phyloP scores from a whole-genome alignment of 2,329 filamentous ascomycete genomes.

The Alternaria ventricosa region DNA sequence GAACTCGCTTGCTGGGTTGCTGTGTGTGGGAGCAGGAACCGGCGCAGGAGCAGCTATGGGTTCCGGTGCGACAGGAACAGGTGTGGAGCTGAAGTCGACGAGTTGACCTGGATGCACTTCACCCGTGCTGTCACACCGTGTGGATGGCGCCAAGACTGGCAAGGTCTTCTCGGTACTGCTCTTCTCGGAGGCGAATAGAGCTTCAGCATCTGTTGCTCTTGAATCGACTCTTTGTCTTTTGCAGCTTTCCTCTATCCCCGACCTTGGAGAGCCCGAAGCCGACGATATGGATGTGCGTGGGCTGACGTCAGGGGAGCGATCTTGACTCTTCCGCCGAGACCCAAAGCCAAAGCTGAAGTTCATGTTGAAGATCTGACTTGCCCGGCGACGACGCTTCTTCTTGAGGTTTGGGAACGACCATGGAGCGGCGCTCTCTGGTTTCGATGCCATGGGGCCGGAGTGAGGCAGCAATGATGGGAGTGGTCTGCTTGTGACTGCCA shows the following conservation, averaged over 20 bases:
- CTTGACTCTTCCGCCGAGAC: constrained; percentile 6
- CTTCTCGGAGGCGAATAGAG: neutral
- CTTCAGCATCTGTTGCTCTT: neutral
- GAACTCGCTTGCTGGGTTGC: constrained; percentile 1
- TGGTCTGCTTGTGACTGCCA: constrained; percentile 9
- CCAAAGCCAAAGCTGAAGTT: constrained; percentile 17
- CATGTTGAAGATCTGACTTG: constrained; percentile 19
- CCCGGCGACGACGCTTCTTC: constrained; percentile 7
- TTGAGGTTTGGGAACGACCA: constrained; percentile 12
- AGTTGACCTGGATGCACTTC: constrained; percentile 19
- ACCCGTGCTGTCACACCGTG: neutral
- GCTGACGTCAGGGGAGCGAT: constrained; percentile 18
- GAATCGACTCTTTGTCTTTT: constrained; percentile 21
- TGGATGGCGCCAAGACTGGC: neutral
- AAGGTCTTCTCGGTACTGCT: neutral
- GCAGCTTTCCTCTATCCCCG: constrained; percentile 6
- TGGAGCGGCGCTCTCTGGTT: constrained; percentile 2
- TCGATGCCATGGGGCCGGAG: neutral
- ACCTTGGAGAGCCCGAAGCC: neutral
- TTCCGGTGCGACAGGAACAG: neutral
- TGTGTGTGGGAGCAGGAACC: neutral
- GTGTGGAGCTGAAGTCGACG: constrained; percentile 14
- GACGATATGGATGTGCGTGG: constrained; percentile 19
- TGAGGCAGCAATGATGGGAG: neutral
- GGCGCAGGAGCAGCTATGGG: neutral